Conservation (phyloP, 306 rosid genomes). For the Cucumis sativus region Cucumber_9930_V3 NC_026661.2:12762501-12763000, state of each 20-base stretch:
- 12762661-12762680: not conserved
- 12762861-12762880: constrained; percentile 26
- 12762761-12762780: constrained; percentile 2
- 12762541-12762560: not conserved
- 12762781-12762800: constrained; percentile 8
- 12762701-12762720: not conserved
- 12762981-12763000: constrained; percentile 36
- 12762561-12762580: not conserved
- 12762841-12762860: constrained; percentile 20
- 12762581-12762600: not conserved
- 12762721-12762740: not conserved
- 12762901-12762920: constrained; percentile 26
- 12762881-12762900: constrained; percentile 12
- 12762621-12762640: not conserved
- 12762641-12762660: not conserved
- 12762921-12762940: constrained; percentile 22
- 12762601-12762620: not conserved
- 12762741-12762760: not conserved
- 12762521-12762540: not conserved
- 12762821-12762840: constrained; percentile 4
- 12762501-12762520: not conserved
- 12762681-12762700: not conserved
- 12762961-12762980: constrained; percentile 32
- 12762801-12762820: constrained; percentile 14
- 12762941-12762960: constrained; percentile 28